Evolutionary conservation across 805 yeast genomes (phyloP).

Genomic region (Sugiyamaella floridensis): DNA sequence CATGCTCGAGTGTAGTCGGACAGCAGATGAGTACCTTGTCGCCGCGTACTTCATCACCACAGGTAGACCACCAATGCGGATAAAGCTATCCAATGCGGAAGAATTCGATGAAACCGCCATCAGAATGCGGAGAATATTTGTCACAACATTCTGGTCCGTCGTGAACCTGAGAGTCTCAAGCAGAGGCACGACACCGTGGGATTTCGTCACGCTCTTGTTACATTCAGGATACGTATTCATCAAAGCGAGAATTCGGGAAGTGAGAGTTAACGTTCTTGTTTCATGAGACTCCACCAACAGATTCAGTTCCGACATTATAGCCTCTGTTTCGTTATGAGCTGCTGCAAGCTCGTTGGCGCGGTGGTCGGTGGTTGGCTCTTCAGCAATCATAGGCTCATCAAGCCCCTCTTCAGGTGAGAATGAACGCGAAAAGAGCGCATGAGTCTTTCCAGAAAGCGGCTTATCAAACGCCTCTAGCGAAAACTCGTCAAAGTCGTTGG

Average conservation of each 20-base stretch:
- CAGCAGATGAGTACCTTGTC: conserved; percentile 8
- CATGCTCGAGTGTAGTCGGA: conserved; percentile 17
- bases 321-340: neutral
- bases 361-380: neutral
- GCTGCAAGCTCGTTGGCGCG: neutral
- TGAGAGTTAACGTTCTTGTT: neutral
- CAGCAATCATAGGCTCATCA: neutral
- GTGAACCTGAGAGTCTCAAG: conserved; percentile 13
- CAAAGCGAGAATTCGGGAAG: conserved; percentile 1
- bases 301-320: neutral
- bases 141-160: conserved; percentile 1
- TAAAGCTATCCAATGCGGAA: conserved; percentile 17
- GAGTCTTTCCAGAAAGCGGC: neutral
- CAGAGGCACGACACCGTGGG: conserved; percentile 21
- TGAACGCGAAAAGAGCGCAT: neutral
- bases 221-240: conserved; percentile 16
- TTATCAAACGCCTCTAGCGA: neutral
- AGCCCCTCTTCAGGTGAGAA: neutral
- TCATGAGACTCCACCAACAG: neutral
- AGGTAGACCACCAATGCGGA: conserved; percentile 23
- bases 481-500: conserved; percentile 13
- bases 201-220: conserved; percentile 11
- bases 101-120: conserved; percentile 8
- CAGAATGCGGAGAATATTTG: conserved; percentile 10
- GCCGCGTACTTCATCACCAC: conserved; percentile 17